Evolutionary conservation across 108 stramenopile species (phyloP), one percentile per base, ranked within the genome.

Genomic region (Nitzschia palea): DNA sequence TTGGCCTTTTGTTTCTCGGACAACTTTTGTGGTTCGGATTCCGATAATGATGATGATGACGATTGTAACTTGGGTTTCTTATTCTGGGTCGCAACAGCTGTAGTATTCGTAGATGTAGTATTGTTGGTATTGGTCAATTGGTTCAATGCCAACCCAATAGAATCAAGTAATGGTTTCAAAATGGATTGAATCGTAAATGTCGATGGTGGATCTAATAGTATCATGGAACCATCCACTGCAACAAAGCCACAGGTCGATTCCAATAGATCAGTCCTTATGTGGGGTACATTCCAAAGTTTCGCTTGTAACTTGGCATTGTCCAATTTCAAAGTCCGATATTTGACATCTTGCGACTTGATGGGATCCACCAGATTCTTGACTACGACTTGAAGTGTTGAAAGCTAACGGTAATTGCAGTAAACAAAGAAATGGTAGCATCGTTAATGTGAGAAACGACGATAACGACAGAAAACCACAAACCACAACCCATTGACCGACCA

Each of bases 1-100:
- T 84, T 76, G 31, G 89, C 86, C 75, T 85, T 90, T 81, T 86
- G 84, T 62, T 90, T 86, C 70, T 85, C 86, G 17, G 82, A 81
- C 36, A 88, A 55, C 59, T 68, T 78, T 57, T 68, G 69, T 27
- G n/a, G 18, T 40, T 12, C 37, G 10, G 12, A 10, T 6, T 10
- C 37, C n/a, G n/a, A n/a, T n/a, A n/a, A n/a, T n/a, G n/a, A n/a
- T n/a, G n/a, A n/a, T n/a, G n/a, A n/a, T n/a, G n/a, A n/a, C n/a
- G n/a, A n/a, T 40, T 40, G 10, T 4, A 48, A 5, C 18, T 20
- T 12, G 4, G 47, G 47, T 20, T 48, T 48, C 22, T 48, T 48
- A 18, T 48, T 48, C 4, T 8, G 5, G 29, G 23, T 3, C 33
- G 15, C 6, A 14, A 55, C 36, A 25, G 17, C 8, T 10, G 37